Evolutionary conservation across 208 protist genomes (phyloP), one percentile per base, ranked within the genome.

Genomic region (Phytomonas francai): DNA sequence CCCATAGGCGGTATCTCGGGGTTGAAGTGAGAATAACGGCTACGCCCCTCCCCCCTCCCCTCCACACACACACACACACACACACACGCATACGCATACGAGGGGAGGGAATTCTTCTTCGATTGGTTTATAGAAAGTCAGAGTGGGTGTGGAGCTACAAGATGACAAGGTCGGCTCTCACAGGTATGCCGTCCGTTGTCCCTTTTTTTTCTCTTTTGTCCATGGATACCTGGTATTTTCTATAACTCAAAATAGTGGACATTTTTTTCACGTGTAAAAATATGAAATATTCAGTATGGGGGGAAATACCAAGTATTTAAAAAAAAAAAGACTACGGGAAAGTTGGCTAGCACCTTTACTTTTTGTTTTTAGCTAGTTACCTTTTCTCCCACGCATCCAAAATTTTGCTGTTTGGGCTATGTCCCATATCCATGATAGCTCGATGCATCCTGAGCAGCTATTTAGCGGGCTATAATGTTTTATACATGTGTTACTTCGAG

Each of bases 401-500:
- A 39, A 39, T 9, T 39, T 39, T 39, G 3, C 9, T 39, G 34
- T 39, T 39, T 39, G 3, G 9, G 34, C 34, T 39, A 39, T 39
- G 34, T 3, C 34, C 9, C 34, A 39, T 39, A 39, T 9, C 9
- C 9, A 9, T 39, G 34, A 39, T 39, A 9, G 6, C 9, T 39
- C 34, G 34, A 39, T 3, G 34, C 34, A 39, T 22, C 12, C 39
- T 49, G 39, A 9, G 12, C 39, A 49, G 39, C 12, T 49, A 49
- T 49, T 49, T 63, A 54, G 32, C 45, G 7, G 8, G 29, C 3
- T 51, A 57, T 54, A 65, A 39, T 51, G 34, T 63, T 19, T 64
- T 34, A 22, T 61, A 71, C 39, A 65, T 72, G 68, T 34, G 33
- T n/a, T 66, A 36, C 49, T 66, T 70, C 27, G 70, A 39, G 70